Base-by-base conservation (phyloP, 2,329 filamentous ascomycete genomes). In the Byssochlamys sp. region DNA sequence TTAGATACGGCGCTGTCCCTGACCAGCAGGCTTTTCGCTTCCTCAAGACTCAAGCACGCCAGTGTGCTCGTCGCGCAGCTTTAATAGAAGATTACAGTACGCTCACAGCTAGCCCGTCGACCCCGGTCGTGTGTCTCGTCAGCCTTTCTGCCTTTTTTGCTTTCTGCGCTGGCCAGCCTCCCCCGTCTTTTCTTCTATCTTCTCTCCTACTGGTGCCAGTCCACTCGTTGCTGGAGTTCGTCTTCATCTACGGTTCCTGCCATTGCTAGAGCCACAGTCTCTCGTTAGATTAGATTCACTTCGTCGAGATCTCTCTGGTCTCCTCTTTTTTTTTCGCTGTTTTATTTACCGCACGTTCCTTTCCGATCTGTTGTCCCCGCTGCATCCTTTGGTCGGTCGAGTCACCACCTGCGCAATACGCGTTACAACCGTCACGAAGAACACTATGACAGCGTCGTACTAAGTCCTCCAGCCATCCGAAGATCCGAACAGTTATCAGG, bases 181-280 rank as follows among this genome's bases (percentile, higher is more conserved):
- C 49, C 49, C 49, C 49, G 49, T 51, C 49, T 25, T 26, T 51
- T 19, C 19, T 51, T 51, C 49, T 51, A 26, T 51, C 49, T 51
- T 28, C 49, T 51, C 49, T 51, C 49, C 14, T 51, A 26, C 49
- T 26, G 25, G 49, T 26, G 49, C 27, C 27, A 28, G 39, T 45
- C 49, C 27, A n/a, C 49, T 51, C 49, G 49, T 51, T 51, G 49
- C 49, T 51, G 49, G 29, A 51, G 49, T 24, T 26, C 12, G 27
- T 14, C 25, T 51, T 54, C 28, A 26, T 54, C 53, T 31, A 54
- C 53, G 53, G 53, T 54, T 54, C 53, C 14, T 29, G 29, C n/a
- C 53, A 10, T 39, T 33, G 31, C 53, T 19, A 39, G 35, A 53
- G 52, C 26, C 56, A 12, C n/a, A 60, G 53, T 55, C 58, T 45